Evolutionary conservation across 2,329 filamentous ascomycete genomes (phyloP), one percentile per base, ranked within the genome.

Genomic region (Phialophora macrospora): DNA sequence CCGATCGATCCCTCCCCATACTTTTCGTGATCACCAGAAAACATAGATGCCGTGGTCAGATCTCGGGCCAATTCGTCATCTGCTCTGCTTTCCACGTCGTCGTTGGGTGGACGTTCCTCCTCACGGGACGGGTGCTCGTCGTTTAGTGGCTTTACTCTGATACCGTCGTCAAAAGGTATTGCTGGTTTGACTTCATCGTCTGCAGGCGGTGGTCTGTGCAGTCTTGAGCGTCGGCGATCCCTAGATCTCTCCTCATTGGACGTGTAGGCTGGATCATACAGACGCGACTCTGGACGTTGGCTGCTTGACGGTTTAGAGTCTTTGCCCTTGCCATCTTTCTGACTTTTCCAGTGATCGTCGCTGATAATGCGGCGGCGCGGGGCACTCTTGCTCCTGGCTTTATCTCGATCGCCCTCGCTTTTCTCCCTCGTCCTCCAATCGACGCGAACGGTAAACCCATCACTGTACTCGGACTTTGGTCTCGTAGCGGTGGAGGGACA

Each of bases 331-430:
- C 38, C 22, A 0, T 67, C 60, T 34, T 34, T 63, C 32, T 82
- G 84, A 65, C 82, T 83, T 67, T 84, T 85, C 76, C 94, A 98
- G 79, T 97, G 91, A 62, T 91, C 90, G 79, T 98, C 94, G 76
- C 93, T 97, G 67, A 97, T 87, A 61, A 98, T 92, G 69, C 93
- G 87, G 83, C 96, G 97, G 79, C 92, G 93, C 17, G 94, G 94
- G 54, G 91, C 87, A 57, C 82, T 87, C 75, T 78, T 83, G 72
- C 78, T 80, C 74, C 75, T 64, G 76, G 77, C 73, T 49, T 74
- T 38, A 11, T 55, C 69, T 60, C 74, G 67, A 41, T 64, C 28
- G 17, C 70, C 48, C 28, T 66, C 64, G 22, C 48, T 57, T 60
- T 67, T 60, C 64, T 69, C 26, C 64, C 58, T 63, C 34, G 63